Base-by-base conservation (phyloP, 2,329 filamentous ascomycete genomes). In the Dactylonectria estremocensis region DNA sequence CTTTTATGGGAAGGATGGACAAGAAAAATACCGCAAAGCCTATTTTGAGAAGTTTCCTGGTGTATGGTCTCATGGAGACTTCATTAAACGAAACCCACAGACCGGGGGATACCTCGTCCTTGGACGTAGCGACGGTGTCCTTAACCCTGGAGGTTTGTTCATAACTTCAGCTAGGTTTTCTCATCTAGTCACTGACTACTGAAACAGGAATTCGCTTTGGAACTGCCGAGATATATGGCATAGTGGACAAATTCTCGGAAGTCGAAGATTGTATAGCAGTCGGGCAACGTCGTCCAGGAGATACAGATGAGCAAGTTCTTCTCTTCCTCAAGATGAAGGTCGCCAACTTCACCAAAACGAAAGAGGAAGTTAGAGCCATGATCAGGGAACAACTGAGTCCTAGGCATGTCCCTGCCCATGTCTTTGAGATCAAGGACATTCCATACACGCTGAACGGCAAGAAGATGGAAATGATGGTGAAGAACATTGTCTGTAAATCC, bases 391-490 rank as follows among this genome's bases (percentile, higher is more conserved):
- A 45, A 18, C n/a, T 45, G 14, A 18, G 40, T 16, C 14, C 40
- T 16, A 45, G 40, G n/a, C 58, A 61, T 18, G 46, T 61, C 7
- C 58, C 58, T 16, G 20, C 46, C 5, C 35, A 61, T n/a, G 45
- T 61, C 13, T 50, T 53, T 40, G 18, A 53, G 6, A 48, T 61
- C 48, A 43, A 52, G 5, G 58, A 61, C 20, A 52, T 61, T 9
- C 58, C 58, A 2, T 61, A 24, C 35, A 52, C 58, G 3, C 31
- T n/a, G 0, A 53, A 52, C 33, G 48, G 58, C 20, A 61, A 61
- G 46, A 45, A 20, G 3, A 49, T 61, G n/a, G 58, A 61, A 24
- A 61, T 43, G 46, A 22, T 61, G 16, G 58, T 61, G 13, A 61
- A 18, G 37, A 7, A 3, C 13, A 20, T 31, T 48, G 35, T 59